Evolutionary conservation across 108 stramenopile genomes (phyloP), one percentile per base, ranked within the genome.

Genomic region (Cyclotella kingstonii): DNA sequence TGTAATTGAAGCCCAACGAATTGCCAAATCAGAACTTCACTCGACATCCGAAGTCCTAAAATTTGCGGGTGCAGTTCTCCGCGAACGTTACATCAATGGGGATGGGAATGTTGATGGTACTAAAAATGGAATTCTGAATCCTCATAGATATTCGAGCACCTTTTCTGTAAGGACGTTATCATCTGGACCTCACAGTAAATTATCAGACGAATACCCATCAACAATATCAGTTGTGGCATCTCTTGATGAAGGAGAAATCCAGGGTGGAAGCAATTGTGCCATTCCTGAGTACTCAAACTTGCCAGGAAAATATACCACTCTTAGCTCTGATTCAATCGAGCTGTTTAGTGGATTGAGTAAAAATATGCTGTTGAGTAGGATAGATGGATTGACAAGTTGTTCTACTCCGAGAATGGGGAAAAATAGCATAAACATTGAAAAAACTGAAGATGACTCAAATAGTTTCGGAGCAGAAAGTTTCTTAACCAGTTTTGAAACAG

Each of bases 31-130:
- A 23, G 66, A 67, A 47, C 28, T 54, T 2, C 54, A 43, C n/a
- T 56, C 66, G 12, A 67, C 66, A 15, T 44, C 41, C 7, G 54
- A 56, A 28, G 41, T 67, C 36, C 54, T 67, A 38, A 67, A 57
- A 40, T 34, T 57, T 12, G 66, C 66, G 5, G 45, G 66, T 11
- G 47, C 36, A 31, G 45, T 56, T 27, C 33, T 56, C 11, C 66
- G 66, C 30, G 35, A 38, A 3, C 54, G 54, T 28, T 7, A 23
- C 19, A 17, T 22, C n/a, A 17, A 27, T 0, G 19, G 5, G 5
- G 25, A 15, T 17, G 23, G 35, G 55, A 17, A 2, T n/a, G 19
- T n/a, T 11, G 1, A 23, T 9, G 12, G 23, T 9, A 39, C 2
- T 56, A n/a, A 17, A n/a, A 36, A 11, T 38, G 34, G 35, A 35